A percentile compares a stretch with the other conserved stretches of the same genome.
Evolutionary conservation across 345 rosid species (phyloP).

Genomic region (Populus deltoides): DNA sequence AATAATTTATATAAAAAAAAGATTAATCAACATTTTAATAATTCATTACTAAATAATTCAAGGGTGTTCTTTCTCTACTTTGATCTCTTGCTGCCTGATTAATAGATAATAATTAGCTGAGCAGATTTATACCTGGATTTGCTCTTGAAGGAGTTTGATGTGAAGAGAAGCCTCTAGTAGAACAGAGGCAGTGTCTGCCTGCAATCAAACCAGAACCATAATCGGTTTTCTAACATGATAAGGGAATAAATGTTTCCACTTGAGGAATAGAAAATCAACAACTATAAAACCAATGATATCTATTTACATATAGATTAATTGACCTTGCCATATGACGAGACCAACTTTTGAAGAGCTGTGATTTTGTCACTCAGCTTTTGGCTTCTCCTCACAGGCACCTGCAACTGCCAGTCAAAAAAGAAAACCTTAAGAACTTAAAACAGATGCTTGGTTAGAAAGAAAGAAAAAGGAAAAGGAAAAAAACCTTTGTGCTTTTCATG

Average conservation of each 20-base stretch:
- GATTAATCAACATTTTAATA: not conserved
- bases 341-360: slow-evolving; percentile 66
- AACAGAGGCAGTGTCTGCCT: slow-evolving; percentile 76
- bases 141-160: slow-evolving; percentile 59
- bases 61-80: not conserved
- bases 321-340: slow-evolving; percentile 76
- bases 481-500: not conserved
- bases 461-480: not conserved
- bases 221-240: not conserved
- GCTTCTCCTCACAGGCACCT: slow-evolving; percentile 49
- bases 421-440: not conserved
- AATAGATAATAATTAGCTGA: not conserved
- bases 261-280: not conserved
- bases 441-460: not conserved
- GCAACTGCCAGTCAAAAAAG: slow-evolving; percentile 10
- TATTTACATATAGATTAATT: not conserved
- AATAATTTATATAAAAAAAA: not conserved
- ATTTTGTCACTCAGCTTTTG: slow-evolving; percentile 62
- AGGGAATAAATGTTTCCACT: not conserved
- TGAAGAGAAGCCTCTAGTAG: slow-evolving; percentile 62
- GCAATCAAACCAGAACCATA: slow-evolving; percentile 11
- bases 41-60: not conserved
- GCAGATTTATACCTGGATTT: slow-evolving; percentile 43
- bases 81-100: not conserved
- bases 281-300: not conserved